phyloP scores from a whole-genome alignment of 2,329 filamentous ascomycete species.

The Verticillium alfalfae region DNA sequence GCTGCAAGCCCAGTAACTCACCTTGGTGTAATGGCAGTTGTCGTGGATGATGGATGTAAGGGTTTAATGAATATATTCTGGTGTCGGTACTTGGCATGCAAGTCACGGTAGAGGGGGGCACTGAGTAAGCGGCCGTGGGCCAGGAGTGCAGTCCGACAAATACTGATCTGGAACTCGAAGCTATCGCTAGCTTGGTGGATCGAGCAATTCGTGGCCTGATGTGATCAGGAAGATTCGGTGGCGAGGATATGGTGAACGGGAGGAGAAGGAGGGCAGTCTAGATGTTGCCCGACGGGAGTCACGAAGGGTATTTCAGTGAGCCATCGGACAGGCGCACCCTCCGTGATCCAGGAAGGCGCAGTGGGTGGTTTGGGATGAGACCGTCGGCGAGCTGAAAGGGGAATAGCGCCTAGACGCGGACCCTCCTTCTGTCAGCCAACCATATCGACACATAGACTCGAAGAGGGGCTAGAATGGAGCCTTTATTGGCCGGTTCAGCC shows the following conservation, averaged over 20 bases:
- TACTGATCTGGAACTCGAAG: neutral
- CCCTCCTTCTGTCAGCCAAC: conserved; percentile 19
- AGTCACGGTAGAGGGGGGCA: neutral
- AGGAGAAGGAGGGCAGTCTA: neutral
- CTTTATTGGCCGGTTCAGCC: conserved; percentile 20
- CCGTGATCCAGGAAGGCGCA: conserved; percentile 12
- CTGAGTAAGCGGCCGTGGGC: neutral
- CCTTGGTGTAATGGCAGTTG: neutral
- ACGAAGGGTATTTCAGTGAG: conserved; percentile 16
- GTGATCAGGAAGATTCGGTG: neutral
- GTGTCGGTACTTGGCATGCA: neutral
- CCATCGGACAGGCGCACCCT: conserved; percentile 4
- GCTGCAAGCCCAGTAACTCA: neutral
- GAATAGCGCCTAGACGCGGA: conserved; percentile 20
- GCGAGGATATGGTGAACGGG: conserved; percentile 2
- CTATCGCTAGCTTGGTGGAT: neutral
- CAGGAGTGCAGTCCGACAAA: neutral
- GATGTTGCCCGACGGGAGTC: conserved; percentile 12
- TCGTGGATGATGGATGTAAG: neutral
- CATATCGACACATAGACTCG: neutral
- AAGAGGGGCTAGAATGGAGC: neutral
- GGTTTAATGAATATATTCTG: neutral
- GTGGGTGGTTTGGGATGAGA: conserved; percentile 14
- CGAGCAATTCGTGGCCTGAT: neutral
- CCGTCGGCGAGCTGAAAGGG: conserved; percentile 35